Evolutionary conservation across 2,329 filamentous ascomycete genomes (phyloP).

Genomic region (Talaromyces sp.): DNA sequence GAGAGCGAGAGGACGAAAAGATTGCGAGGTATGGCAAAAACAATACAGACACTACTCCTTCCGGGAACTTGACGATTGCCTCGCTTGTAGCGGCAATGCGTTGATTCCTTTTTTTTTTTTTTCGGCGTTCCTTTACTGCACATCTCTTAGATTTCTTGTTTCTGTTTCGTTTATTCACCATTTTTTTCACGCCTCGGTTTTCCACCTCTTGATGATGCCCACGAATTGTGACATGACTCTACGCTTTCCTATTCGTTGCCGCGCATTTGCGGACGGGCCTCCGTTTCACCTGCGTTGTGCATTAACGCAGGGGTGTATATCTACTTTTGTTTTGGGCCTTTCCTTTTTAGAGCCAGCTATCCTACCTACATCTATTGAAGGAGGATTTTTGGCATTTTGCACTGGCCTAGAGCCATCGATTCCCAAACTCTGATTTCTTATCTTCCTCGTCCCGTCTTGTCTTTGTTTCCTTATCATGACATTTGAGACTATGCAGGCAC

Average conservation of each 20-base stretch:
- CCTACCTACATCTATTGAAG: neutral
- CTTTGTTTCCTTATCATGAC: neutral
- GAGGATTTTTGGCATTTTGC: neutral
- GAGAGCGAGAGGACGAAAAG: constrained; percentile 97
- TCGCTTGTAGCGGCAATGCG: constrained; percentile 27
- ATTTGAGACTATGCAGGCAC: constrained; percentile 4
- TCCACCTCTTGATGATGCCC: neutral
- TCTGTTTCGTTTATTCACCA: constrained; percentile 1
- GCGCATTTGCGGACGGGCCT: constrained; percentile 20
- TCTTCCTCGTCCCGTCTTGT: neutral
- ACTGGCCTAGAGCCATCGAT: neutral
- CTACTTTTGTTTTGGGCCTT: neutral
- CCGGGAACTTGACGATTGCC: constrained; percentile 21
- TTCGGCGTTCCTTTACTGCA: constrained; percentile 3
- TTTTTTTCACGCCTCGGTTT: neutral
- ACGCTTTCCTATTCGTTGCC: constrained; percentile 16
- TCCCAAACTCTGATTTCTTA: constrained; percentile 1
- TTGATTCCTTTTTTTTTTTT: constrained; percentile 15
- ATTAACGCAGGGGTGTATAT: neutral
- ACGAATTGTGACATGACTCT: neutral
- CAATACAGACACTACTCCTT: constrained; percentile 27
- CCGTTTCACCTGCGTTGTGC: constrained; percentile 13
- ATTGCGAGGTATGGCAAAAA: constrained; percentile 76
- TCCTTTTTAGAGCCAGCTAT: neutral
- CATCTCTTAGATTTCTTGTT: constrained; percentile 8